Evolutionary conservation across 2,329 filamentous ascomycete species (phyloP), one percentile per base, ranked within the genome.

Genomic region (Xenosphaeropsis pyriputrescens): DNA sequence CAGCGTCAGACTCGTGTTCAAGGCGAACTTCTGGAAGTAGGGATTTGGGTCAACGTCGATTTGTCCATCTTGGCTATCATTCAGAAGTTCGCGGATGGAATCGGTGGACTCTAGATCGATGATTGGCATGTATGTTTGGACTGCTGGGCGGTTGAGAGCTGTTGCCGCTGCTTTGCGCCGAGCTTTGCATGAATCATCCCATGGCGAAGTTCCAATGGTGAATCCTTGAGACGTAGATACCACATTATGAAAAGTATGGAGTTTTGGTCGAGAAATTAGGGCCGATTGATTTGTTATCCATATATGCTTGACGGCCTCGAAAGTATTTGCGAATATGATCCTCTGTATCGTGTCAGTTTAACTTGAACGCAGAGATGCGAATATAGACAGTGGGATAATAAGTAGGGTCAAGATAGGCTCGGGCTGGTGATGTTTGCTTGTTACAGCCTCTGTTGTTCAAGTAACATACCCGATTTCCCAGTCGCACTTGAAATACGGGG

Each of bases 151-250:
- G 54, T 88, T 88, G 16, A 89, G 65, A 0, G 84, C 82, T 0
- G 82, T 85, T 4, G 79, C 82, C 1, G 82, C 83, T 0, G 80
- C 82, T 61, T 85, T 88, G 44, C 84, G 72, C 8, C 82, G 70
- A 17, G 68, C 64, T 56, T 88, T 89, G 59, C 80, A 85, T 2
- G 76, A 84, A 36, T 85, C 82, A 43, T 88, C 81, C 79, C 83
- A 91, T 0, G 84, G 83, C 0, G 81, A 86, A 0, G 83, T 85
- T 1, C 84, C 84, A 43, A 91, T 85, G 0, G 83, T 89, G 57
- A 85, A 82, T 5, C 82, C 82, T 47, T 85, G 79, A 0, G 79
- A 83, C 26, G 68, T 74, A 2, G 81, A 85, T 3, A 86, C 78
- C 4, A 88, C 78, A 5, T 70, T 81, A 57, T 88, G 83, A 56